Evolutionary conservation across 2,329 filamentous ascomycete species (phyloP).

Genomic region (Fusarium piperis): DNA sequence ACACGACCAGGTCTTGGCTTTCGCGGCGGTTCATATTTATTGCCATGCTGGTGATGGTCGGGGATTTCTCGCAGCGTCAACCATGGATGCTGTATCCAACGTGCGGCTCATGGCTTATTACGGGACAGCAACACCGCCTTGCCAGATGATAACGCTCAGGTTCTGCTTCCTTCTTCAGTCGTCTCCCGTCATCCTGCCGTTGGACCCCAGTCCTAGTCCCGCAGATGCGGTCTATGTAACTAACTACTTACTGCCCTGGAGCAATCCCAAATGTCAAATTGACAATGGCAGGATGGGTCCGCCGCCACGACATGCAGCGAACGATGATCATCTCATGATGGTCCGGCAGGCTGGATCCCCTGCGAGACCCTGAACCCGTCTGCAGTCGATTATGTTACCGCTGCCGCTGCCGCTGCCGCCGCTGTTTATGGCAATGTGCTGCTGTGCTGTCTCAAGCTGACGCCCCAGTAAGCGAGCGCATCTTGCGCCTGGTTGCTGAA

Average conservation of each 20-base stretch:
- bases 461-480: conserved; percentile 12
- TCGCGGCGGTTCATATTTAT: neutral
- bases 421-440: neutral
- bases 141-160: neutral
- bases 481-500: conserved; percentile 15
- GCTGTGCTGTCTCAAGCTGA: conserved; percentile 1
- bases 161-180: conserved; percentile 1
- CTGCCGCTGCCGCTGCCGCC: neutral
- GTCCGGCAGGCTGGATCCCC: conserved; percentile 28
- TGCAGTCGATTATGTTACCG: neutral
- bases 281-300: conserved; percentile 11
- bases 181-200: neutral
- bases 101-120: neutral
- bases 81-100: neutral
- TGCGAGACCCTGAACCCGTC: conserved; percentile 13
- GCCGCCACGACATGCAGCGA: conserved; percentile 29
- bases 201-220: conserved; percentile 12
- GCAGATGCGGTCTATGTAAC: conserved; percentile 9
- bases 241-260: conserved; percentile 5
- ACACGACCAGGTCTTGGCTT: neutral
- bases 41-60: neutral
- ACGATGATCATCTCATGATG: conserved; percentile 44
- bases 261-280: conserved; percentile 17
- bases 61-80: neutral
- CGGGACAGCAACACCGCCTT: conserved; percentile 11